Evolutionary conservation across 208 protist species (phyloP), one percentile per base, ranked within the genome.

Genomic region (Tritrichomonas foetus): DNA sequence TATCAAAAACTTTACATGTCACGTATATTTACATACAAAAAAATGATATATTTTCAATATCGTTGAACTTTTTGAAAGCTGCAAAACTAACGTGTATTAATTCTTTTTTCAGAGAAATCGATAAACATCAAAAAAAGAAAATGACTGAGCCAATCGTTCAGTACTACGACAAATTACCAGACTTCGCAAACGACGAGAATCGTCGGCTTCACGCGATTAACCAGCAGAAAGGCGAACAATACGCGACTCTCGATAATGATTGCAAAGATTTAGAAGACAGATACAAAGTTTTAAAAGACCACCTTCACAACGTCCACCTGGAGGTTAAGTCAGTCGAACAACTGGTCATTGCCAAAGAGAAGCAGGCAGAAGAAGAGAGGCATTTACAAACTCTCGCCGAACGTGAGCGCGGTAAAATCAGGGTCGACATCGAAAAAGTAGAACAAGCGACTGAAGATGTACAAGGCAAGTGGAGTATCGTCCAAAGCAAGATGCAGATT

Each of bases 101-200:
- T n/a, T n/a, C n/a, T n/a, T n/a, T n/a, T n/a, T n/a, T n/a, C n/a
- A n/a, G n/a, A n/a, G n/a, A n/a, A n/a, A n/a, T n/a, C n/a, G n/a
- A n/a, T n/a, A n/a, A n/a, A n/a, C n/a, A n/a, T n/a, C n/a, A n/a
- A 61, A 16, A 61, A 61, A 61, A 16, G 11, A 5, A 61, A 61
- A 61, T 61, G 53, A 22, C 53, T 61, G 53, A 61, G 16, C 5
- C 53, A 61, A 61, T 61, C 16, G 53, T 61, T 61, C 53, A 61
- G 16, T 61, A 61, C 16, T 89, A 89, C 39, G 47, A 53, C 8
- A 16, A 89, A 39, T 20, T 89, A 14, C 78, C 78, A 0, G 47
- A 44, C 33, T 89, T 89, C 44, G 78, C 78, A 0, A 89, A 89
- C 30, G 47, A 89, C 14, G 78, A 89, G 47, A 89, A 89, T 50